A percentile compares a stretch with the other conserved stretches of the same genome.
These are phyloP conservation scores for Alternaria longipes DNA, from an alignment of 2,329 filamentous ascomycete genomes.

Conservation along the genomic window DNA sequence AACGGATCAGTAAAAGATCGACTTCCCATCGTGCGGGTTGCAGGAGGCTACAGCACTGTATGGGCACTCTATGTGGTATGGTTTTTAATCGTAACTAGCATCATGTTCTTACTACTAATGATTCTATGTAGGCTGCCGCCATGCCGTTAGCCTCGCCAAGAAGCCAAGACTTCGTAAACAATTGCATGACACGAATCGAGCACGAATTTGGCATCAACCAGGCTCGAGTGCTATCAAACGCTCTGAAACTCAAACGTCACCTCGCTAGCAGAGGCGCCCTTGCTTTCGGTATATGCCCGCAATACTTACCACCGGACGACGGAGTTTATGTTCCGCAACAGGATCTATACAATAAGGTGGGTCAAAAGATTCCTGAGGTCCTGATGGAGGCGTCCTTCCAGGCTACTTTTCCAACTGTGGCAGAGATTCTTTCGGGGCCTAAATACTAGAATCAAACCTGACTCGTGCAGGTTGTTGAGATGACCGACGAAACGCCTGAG, in stretches of 20 bases:
- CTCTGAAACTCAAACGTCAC: slow-evolving; percentile 32
- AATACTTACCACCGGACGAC: slow-evolving; percentile 19
- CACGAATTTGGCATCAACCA: slow-evolving; percentile 52
- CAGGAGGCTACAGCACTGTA: slow-evolving; percentile 42
- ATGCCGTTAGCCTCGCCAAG: slow-evolving; percentile 36
- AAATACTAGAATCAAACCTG: not conserved
- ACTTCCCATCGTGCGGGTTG: slow-evolving; percentile 43
- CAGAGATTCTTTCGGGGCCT: not conserved
- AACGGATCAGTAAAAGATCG: slow-evolving; percentile 21
- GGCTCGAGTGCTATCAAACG: slow-evolving; percentile 38
- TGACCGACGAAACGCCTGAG: not conserved
- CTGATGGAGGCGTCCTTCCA: slow-evolving; percentile 6
- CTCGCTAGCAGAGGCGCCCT: slow-evolving; percentile 14
- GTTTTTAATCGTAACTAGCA: not conserved
- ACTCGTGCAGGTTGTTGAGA: slow-evolving; percentile 1
- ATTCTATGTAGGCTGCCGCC: slow-evolving; percentile 28
- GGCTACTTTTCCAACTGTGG: not conserved
- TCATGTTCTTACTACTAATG: not conserved
- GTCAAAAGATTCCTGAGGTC: slow-evolving; percentile 2
- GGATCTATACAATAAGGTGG: slow-evolving; percentile 9
- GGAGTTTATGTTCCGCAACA: slow-evolving; percentile 15
- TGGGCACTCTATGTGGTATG: slow-evolving; percentile 44
- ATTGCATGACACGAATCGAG: slow-evolving; percentile 70
- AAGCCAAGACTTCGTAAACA: slow-evolving; percentile 36
- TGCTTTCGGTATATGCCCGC: slow-evolving; percentile 6